Evolutionary conservation across 2,329 filamentous ascomycete genomes (phyloP).

Genomic region (Colletotrichum trifolii): DNA sequence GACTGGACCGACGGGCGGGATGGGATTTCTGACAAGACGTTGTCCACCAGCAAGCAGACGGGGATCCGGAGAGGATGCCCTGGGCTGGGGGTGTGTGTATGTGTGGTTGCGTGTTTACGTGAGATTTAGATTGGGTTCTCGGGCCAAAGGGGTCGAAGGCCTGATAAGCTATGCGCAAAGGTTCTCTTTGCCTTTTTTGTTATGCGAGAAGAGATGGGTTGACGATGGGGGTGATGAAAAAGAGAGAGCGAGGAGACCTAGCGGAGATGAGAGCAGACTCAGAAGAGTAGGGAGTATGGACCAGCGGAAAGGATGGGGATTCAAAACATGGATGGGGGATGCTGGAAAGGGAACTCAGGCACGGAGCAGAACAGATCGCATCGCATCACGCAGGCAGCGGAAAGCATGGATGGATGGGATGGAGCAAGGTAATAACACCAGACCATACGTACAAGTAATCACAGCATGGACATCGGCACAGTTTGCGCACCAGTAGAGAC

Average conservation of each 20-base stretch:
- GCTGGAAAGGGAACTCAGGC: background rate
- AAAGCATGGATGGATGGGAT: conserved; percentile 18
- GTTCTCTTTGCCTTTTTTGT: background rate
- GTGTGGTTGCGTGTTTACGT: conserved; percentile 17
- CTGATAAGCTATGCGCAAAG: conserved; percentile 8
- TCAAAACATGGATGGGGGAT: background rate
- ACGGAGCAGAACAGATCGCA: conserved; percentile 5
- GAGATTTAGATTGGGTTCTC: conserved; percentile 24
- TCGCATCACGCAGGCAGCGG: conserved; percentile 1
- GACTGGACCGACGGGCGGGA: conserved; percentile 15
- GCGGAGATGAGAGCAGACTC: background rate
- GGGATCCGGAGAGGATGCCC: background rate
- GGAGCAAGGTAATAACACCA: conserved; percentile 25
- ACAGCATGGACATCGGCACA: conserved; percentile 24
- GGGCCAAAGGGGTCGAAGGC: conserved; percentile 2
- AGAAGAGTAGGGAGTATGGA: too few relatives aligned
- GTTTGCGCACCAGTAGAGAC: conserved; percentile 8
- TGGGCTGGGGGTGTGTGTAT: conserved; percentile 4
- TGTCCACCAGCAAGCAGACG: conserved; percentile 11
- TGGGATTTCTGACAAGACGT: conserved; percentile 18
- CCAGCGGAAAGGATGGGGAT: too few relatives aligned
- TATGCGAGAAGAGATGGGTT: background rate
- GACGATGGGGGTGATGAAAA: background rate
- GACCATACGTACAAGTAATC: background rate
- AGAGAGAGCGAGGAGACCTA: background rate